phyloP scores from a whole-genome alignment of 495 filamentous ascomycete genomes.

The Ramalina peruviana region DNA sequence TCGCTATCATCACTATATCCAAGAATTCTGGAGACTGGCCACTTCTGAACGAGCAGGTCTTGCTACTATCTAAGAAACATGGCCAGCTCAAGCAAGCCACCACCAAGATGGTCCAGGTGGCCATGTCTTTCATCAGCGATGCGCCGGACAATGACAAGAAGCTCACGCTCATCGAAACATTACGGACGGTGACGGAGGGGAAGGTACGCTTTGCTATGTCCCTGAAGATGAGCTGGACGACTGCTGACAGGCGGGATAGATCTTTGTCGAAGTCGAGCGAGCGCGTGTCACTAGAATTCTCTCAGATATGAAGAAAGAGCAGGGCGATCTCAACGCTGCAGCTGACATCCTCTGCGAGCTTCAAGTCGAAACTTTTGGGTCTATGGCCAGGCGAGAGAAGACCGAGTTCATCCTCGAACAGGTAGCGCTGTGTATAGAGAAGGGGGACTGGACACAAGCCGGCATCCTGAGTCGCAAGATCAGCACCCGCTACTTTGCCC shows the following conservation, averaged over 20 bases:
- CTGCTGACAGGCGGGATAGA: slow-evolving; percentile 34
- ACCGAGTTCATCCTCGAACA: slow-evolving; percentile 96
- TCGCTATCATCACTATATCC: slow-evolving; percentile 83
- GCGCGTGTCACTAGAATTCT: slow-evolving; percentile 89
- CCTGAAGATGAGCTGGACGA: background rate
- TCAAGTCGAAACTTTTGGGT: slow-evolving; percentile 97
- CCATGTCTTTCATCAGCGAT: slow-evolving; percentile 82
- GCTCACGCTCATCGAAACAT: slow-evolving; percentile 81
- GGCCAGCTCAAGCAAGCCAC: slow-evolving; percentile 97
- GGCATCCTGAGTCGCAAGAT: slow-evolving; percentile 92
- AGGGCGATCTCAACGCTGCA: slow-evolving; percentile 81
- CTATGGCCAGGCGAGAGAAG: slow-evolving; percentile 94
- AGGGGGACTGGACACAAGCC: slow-evolving; percentile 89
- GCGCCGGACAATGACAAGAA: slow-evolving; percentile 71
- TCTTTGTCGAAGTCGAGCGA: slow-evolving; percentile 96
- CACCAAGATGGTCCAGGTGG: slow-evolving; percentile 95
- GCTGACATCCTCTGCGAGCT: slow-evolving; percentile 91
- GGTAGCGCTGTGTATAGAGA: slow-evolving; percentile 88
- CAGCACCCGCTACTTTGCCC: slow-evolving; percentile 76
- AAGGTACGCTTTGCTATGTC: slow-evolving; percentile 43
- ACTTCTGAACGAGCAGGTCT: slow-evolving; percentile 87
- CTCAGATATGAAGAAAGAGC: slow-evolving; percentile 89
- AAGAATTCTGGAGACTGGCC: slow-evolving; percentile 86
- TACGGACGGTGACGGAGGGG: slow-evolving; percentile 93
- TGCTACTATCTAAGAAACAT: slow-evolving; percentile 97